Evolutionary conservation across 2,329 filamentous ascomycete genomes (phyloP).

Genomic region (Fusarium annulatum): DNA sequence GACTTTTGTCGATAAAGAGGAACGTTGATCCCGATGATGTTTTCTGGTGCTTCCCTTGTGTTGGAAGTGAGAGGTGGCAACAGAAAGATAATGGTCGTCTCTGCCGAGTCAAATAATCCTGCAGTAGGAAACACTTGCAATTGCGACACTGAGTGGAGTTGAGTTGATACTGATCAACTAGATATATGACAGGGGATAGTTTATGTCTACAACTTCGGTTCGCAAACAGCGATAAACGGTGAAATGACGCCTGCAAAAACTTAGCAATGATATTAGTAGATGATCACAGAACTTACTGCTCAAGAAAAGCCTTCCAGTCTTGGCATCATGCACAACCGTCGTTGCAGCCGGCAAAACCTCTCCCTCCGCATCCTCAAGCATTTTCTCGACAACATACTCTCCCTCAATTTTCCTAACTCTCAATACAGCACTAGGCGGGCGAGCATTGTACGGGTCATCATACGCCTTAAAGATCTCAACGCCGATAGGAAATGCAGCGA

Average conservation of each 20-base stretch:
- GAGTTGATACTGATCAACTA: neutral
- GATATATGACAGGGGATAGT: accelerated
- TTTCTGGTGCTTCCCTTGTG: slow-evolving; percentile 61
- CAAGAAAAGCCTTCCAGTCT: slow-evolving; percentile 39
- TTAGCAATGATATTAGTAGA: neutral
- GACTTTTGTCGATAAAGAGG: slow-evolving; percentile 58
- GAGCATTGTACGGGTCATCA: slow-evolving; percentile 24
- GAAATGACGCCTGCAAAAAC: slow-evolving; percentile 34
- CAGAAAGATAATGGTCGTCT: slow-evolving; percentile 41
- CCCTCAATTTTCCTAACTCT: slow-evolving; percentile 8
- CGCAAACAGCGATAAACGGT: slow-evolving; percentile 38
- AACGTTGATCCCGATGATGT: slow-evolving; percentile 59
- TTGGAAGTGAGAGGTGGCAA: slow-evolving; percentile 58
- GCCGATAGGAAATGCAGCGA: slow-evolving; percentile 27
- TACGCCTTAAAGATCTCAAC: slow-evolving; percentile 23
- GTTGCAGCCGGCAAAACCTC: slow-evolving; percentile 35
- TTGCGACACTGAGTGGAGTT: neutral
- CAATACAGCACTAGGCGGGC: slow-evolving; percentile 16
- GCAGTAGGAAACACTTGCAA: neutral
- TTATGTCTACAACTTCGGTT: slow-evolving; percentile 20
- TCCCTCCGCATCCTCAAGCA: slow-evolving; percentile 36
- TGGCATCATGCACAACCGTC: slow-evolving; percentile 40
- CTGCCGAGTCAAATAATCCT: slow-evolving; percentile 28
- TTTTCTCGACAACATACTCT: slow-evolving; percentile 33
- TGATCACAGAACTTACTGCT: slow-evolving; percentile 25